Conservation (phyloP, 1,284 basidiomycete species). For the Takashimella tepidaria region DNA sequence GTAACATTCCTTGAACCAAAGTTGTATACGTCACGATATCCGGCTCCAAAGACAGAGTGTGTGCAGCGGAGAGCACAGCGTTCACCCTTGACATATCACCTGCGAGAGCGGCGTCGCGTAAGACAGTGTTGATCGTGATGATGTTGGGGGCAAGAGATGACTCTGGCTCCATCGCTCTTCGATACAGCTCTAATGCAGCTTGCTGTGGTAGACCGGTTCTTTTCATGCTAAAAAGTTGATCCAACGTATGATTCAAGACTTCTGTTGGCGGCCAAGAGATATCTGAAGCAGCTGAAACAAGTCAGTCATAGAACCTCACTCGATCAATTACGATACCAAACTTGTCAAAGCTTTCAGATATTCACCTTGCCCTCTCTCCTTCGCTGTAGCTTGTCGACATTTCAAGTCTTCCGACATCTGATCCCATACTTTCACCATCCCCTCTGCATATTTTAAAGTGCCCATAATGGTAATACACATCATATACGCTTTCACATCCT, state of each 20-base stretch:
- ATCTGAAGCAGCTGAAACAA: background rate
- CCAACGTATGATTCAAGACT: slow-evolving; percentile 37
- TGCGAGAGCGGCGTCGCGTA: slow-evolving; percentile 59
- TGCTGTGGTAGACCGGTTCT: background rate
- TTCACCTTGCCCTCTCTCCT: background rate
- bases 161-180: slow-evolving; percentile 25
- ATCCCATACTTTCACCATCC: background rate
- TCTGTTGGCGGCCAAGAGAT: slow-evolving; percentile 34
- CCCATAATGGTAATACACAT: background rate
- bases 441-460: background rate
- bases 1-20: slow-evolving; percentile 66
- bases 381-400: background rate
- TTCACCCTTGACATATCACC: slow-evolving; percentile 60
- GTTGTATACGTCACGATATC: slow-evolving; percentile 77
- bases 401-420: background rate
- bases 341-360: too few species aligned
- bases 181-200: slow-evolving; percentile 22
- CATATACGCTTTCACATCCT: background rate
- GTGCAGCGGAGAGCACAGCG: slow-evolving; percentile 56
- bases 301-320: background rate
- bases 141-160: slow-evolving; percentile 55
- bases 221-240: background rate
- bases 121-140: slow-evolving; percentile 70
- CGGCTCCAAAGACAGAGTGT: slow-evolving; percentile 54
- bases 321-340: background rate